Evolutionary conservation across 2,329 filamentous ascomycete species (phyloP), one percentile per base, ranked within the genome.

Genomic region (Aureobasidium zeae): DNA sequence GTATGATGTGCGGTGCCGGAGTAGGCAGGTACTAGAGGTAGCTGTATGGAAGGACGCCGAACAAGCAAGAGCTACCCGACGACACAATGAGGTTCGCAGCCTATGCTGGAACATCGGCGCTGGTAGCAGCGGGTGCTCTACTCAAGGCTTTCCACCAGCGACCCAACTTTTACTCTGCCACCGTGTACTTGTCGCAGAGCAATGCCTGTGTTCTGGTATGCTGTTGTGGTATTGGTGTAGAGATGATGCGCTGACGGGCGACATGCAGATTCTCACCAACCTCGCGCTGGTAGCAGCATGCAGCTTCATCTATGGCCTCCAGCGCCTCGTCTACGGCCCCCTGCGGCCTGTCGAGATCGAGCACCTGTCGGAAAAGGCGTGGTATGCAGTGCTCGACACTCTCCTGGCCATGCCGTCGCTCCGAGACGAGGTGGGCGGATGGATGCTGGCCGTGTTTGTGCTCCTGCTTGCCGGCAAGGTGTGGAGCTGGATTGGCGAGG

Each of bases 351-450:
- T 94, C 68, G 91, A 98, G 69, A 84, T 91, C 56, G 93, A 98
- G 64, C 89, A 96, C 62, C 76, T 98, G 11, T 95, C 94, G 60
- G 91, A 98, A 64, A 89, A 89, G 64, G 88, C 85, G 37, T 98
- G 93, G 93, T 95, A 95, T 59, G 89, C 91, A 28, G 85, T 96
- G 29, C 94, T 89, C 34, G 91, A 98, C 67, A 98, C 91, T 51
- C 86, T 88, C 58, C 72, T 98, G 51, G 91, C 91, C 21, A 96
- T 98, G 89, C 95, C 91, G 21, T 94, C 94, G 52, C 96, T 98
- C 64, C 76, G 91, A 32, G 91, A 95, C 51, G 88, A 96, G 61
- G 79, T 98, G 13, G 89, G 91, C 32, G 84, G 83, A 30, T 93
- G 87, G 80, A 94, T 96, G 58, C 71, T 98, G 47, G 79, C 91